Percentiles rank a stretch among this genome's conserved stretches.
These are phyloP conservation scores for Fusarium sacchari DNA, from an alignment of 2,329 filamentous ascomycete genomes.

Conservation along the genomic window DNA sequence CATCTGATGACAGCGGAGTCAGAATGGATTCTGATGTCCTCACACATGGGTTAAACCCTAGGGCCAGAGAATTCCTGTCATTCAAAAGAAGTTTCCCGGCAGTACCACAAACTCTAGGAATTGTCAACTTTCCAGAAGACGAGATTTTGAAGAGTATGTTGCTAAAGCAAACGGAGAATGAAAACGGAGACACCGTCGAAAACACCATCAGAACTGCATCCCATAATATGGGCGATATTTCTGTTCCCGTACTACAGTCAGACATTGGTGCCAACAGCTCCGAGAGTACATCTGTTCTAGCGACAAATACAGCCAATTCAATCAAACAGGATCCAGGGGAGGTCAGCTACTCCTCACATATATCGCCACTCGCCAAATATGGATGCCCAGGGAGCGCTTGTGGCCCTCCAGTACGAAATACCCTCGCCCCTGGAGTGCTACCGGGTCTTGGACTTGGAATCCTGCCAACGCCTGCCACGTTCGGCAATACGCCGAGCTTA, in stretches of 20 bases:
- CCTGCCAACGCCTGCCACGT: neutral
- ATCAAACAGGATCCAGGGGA: neutral
- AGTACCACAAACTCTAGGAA: neutral
- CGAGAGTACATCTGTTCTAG: neutral
- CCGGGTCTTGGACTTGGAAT: conserved; percentile 7
- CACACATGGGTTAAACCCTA: conserved; percentile 44
- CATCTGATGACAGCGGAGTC: conserved; percentile 33
- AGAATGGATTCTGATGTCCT: conserved; percentile 12
- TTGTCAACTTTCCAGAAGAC: neutral
- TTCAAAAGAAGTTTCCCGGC: conserved; percentile 19
- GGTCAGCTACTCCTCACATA: neutral
- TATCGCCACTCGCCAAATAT: neutral
- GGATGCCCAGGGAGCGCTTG: neutral
- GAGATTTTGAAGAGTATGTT: neutral
- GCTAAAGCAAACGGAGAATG: neutral
- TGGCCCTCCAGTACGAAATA: neutral
- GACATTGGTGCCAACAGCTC: neutral
- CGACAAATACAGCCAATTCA: neutral
- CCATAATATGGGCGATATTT: neutral
- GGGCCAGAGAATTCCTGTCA: conserved; percentile 49
- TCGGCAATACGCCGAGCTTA: conserved; percentile 1
- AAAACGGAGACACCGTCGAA: neutral
- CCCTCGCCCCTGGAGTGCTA: conserved; percentile 1
- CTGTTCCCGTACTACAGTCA: neutral
- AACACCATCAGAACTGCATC: neutral